Conservation (phyloP, 768 basidiomycete genomes). For the Dioszegia aurantiaca region DNA sequence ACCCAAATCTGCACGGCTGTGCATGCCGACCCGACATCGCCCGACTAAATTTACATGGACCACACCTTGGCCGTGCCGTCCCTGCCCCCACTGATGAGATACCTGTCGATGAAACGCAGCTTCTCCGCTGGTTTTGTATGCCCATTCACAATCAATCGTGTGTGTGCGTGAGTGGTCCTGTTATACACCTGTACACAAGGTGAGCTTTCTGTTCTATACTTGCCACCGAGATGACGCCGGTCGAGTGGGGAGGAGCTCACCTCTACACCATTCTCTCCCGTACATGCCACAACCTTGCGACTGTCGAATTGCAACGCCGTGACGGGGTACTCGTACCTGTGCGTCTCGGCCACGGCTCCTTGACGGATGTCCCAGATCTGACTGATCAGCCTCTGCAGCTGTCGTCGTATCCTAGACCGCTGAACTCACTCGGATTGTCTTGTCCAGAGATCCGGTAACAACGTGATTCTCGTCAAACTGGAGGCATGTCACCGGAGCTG, state of each 20-base stretch:
- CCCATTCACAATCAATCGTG: constrained; percentile 82
- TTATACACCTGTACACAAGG: constrained; percentile 62
- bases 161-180: constrained; percentile 85
- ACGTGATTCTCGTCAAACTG: constrained; percentile 95
- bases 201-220: constrained; percentile 58
- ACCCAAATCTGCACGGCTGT: not conserved
- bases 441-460: constrained; percentile 88
- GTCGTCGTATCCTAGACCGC: too few relatives aligned
- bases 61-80: constrained; percentile 87
- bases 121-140: constrained; percentile 83
- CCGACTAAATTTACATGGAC: constrained; percentile 62
- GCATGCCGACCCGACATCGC: not conserved
- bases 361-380: constrained; percentile 97
- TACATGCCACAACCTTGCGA: constrained; percentile 84
- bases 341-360: constrained; percentile 79
- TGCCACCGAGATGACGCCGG: constrained; percentile 53
- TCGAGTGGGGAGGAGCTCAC: constrained; percentile 53
- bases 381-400: constrained; percentile 3
- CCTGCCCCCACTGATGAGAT: constrained; percentile 82
- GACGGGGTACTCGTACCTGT: constrained; percentile 85
- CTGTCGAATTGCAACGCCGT: constrained; percentile 92
- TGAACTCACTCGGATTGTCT: constrained; percentile 72
- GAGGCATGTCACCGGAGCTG: constrained; percentile 84
- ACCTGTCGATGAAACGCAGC: constrained; percentile 93
- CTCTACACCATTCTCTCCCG: constrained; percentile 90